Conservation (phyloP, 176 grass and related monocot species). For the Oryza glumipatula region DNA sequence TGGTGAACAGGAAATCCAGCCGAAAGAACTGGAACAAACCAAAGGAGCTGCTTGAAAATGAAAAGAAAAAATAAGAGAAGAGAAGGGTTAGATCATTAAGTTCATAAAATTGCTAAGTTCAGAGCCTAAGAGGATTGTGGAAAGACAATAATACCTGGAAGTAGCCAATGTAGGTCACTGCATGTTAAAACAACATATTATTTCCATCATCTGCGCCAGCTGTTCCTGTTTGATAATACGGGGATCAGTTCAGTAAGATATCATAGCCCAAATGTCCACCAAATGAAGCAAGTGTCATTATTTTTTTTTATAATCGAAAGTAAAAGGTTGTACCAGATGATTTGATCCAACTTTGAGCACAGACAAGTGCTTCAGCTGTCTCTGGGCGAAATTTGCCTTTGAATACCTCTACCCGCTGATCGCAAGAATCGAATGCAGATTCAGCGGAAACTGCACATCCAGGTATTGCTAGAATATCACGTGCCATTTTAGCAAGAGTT, state of each 20-base stretch:
- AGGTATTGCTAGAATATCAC: conserved; percentile 34
- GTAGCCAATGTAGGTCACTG: neutral
- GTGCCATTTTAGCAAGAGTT: conserved; percentile 23
- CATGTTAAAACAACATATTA: neutral
- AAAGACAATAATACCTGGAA: no score
- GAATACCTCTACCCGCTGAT: neutral
- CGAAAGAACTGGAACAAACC: no score
- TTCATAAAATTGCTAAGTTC: no score
- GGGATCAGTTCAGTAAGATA: neutral
- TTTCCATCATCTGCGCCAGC: neutral
- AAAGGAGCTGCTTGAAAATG: no score
- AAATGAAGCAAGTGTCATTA: no score
- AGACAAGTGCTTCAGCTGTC: conserved; percentile 32
- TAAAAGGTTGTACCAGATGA: conserved; percentile 4
- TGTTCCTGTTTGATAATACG: neutral
- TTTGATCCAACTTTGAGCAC: conserved; percentile 27
- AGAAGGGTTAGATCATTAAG: no score
- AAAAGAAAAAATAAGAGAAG: no score
- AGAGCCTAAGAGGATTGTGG: no score
- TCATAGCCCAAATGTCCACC: neutral
- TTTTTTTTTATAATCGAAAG: no score
- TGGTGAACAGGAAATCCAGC: no score
- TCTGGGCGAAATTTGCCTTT: neutral
- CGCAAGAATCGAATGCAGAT: neutral
- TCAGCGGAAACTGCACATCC: neutral